Conservation (phyloP, 345 rosid genomes). For the Zanthoxylum bungeanum region DNA sequence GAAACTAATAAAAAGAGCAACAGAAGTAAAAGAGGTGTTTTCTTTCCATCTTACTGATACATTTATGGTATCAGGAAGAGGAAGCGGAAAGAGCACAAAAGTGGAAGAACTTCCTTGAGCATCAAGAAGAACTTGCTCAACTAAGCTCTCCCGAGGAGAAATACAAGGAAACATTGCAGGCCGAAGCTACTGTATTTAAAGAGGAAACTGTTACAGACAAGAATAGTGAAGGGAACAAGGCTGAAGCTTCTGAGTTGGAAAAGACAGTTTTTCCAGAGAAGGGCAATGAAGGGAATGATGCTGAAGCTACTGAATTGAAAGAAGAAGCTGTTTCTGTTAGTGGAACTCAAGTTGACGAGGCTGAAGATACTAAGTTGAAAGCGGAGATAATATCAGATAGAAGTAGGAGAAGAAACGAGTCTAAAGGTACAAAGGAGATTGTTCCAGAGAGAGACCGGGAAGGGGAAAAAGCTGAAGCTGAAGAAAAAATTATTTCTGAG, state of each 20-base stretch:
- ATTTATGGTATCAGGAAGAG: constrained; percentile 62
- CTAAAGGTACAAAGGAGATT: constrained; percentile 6
- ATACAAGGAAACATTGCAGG: constrained; percentile 18
- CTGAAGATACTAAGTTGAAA: neutral
- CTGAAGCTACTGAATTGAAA: neutral
- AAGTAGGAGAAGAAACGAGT: neutral
- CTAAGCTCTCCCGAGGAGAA: constrained; percentile 26
- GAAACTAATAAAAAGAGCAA: constrained; percentile 1
- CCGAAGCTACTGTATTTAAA: constrained; percentile 20
- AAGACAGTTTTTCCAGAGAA: constrained; percentile 21
- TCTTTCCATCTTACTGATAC: constrained; percentile 19
- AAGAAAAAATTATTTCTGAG: constrained; percentile 13
- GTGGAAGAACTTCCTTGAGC: constrained; percentile 75
- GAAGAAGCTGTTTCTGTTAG: neutral
- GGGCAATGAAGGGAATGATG: constrained; percentile 16
- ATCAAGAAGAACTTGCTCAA: constrained; percentile 27
- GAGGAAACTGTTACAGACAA: constrained; percentile 30
- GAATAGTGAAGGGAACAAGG: constrained; percentile 30
- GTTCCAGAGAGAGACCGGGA: constrained; percentile 9
- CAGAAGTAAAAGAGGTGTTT: constrained; percentile 6
- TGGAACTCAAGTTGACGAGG: neutral
- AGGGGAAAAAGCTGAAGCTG: constrained; percentile 4
- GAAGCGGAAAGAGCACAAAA: constrained; percentile 76
- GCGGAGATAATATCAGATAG: constrained; percentile 8
- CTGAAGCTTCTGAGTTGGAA: constrained; percentile 23